phyloP scores from a whole-genome alignment of 345 rosid genomes.

The Linum lewisii region DNA sequence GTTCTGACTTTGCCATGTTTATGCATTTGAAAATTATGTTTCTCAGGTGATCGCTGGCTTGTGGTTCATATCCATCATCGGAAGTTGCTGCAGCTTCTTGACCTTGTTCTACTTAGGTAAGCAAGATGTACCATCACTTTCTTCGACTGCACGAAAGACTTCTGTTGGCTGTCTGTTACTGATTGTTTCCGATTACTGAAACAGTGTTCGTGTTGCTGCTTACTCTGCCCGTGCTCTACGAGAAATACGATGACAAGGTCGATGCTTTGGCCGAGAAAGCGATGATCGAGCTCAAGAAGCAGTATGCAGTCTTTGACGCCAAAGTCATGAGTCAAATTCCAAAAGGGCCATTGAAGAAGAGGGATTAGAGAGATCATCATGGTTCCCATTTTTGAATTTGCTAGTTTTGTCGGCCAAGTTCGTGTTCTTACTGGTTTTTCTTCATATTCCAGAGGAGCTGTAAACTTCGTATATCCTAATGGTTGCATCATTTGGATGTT shows the following conservation, averaged over 20 bases:
- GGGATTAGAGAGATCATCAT: background rate
- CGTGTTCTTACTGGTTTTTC: no score
- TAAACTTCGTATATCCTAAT: no score
- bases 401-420: background rate
- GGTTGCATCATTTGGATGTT: background rate
- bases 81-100: conserved; percentile 9
- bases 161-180: background rate
- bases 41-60: conserved; percentile 5
- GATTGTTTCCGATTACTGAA: background rate
- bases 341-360: background rate
- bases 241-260: conserved; percentile 3
- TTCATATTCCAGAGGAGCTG: no score
- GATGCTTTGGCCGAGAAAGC: conserved; percentile 1
- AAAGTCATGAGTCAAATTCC: background rate
- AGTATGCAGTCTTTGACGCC: background rate
- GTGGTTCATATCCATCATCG: conserved; percentile 3
- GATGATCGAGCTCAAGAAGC: conserved; percentile 1
- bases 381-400: background rate
- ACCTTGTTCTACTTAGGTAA: conserved; percentile 3
- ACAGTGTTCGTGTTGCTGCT: conserved; percentile 4
- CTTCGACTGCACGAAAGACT: background rate
- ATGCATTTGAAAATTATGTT: no score
- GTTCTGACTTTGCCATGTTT: background rate
- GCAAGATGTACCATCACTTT: background rate
- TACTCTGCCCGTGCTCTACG: conserved; percentile 1